phyloP scores from a whole-genome alignment of 352 stramenopile species.

The Globisporangium alternatum region DNA sequence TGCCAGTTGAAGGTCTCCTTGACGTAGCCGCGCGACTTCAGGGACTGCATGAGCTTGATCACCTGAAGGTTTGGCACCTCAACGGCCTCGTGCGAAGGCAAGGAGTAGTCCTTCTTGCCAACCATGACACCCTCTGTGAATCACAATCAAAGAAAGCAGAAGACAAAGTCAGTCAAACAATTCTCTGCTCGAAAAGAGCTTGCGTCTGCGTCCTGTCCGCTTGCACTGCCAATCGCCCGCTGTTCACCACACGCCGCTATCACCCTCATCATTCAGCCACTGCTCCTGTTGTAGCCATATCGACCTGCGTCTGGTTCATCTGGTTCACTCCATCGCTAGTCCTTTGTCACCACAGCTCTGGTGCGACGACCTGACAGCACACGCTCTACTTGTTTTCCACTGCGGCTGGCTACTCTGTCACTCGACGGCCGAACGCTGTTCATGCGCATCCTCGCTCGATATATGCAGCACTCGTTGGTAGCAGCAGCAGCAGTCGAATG shows the following conservation, averaged over 20 bases:
- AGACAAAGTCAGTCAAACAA: not conserved
- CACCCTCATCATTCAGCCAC: not conserved
- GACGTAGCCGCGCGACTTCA: conserved; percentile 97
- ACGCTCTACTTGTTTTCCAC: not conserved
- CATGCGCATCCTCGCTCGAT: not conserved
- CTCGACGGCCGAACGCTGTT: not conserved
- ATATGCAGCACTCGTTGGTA: not conserved
- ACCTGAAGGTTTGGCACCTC: conserved; percentile 99
- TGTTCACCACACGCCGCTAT: not conserved
- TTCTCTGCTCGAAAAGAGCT: not conserved
- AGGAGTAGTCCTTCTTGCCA: conserved; percentile 87
- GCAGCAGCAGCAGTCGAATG: not conserved
- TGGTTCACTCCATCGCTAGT: not conserved
- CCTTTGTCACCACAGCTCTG: not conserved
- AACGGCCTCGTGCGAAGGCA: conserved; percentile 94
- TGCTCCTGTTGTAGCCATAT: conserved; percentile 7
- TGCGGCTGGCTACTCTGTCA: not conserved
- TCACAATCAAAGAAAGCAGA: not conserved
- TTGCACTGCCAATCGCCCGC: not conserved
- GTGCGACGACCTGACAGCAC: not conserved
- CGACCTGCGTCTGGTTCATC: too few species aligned
- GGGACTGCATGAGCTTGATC: conserved; percentile 98
- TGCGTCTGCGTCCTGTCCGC: not conserved
- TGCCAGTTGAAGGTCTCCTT: conserved; percentile 99
- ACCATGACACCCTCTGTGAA: conserved; percentile 85